These are phyloP conservation scores for Cubamyces sp. DNA, from an alignment of 768 basidiomycete species.

Conservation along the genomic window DNA sequence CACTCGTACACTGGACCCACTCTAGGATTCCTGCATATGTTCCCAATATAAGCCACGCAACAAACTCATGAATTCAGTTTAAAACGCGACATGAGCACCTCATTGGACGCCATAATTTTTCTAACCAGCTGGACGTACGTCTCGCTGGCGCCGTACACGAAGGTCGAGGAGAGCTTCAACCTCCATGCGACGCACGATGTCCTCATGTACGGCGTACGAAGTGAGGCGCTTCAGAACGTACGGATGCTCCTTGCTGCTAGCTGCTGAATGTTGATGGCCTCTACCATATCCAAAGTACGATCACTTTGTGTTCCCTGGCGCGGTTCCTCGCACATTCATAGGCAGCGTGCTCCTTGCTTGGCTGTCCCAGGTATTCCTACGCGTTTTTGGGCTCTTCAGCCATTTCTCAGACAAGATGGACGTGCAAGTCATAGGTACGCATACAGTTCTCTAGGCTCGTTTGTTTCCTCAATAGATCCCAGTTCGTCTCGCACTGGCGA, in stretches of 20 bases:
- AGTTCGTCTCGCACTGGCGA: slow-evolving; percentile 80
- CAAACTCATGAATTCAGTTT: too few species aligned
- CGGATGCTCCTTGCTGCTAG: slow-evolving; percentile 28
- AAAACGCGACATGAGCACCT: slow-evolving; percentile 37
- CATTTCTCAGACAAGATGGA: slow-evolving; percentile 60
- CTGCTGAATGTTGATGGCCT: not conserved
- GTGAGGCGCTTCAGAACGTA: slow-evolving; percentile 52
- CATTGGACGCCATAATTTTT: slow-evolving; percentile 56
- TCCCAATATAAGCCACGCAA: too few species aligned
- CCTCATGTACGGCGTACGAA: slow-evolving; percentile 68
- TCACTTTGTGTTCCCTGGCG: slow-evolving; percentile 86
- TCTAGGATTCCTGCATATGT: too few species aligned
- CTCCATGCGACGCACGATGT: slow-evolving; percentile 91
- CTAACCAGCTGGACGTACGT: slow-evolving; percentile 66
- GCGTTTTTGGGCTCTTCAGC: slow-evolving; percentile 45
- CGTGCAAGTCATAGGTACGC: slow-evolving; percentile 70
- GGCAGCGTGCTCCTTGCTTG: slow-evolving; percentile 74
- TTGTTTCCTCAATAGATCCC: not conserved
- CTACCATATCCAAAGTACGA: slow-evolving; percentile 65
- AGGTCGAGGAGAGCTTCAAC: slow-evolving; percentile 98
- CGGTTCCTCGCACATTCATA: slow-evolving; percentile 86
- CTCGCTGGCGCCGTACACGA: slow-evolving; percentile 82
- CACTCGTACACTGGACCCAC: too few species aligned
- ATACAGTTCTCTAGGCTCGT: too few species aligned
- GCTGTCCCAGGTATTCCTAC: slow-evolving; percentile 53